phyloP scores from a whole-genome alignment of 176 grass and related monocot species.

The Microstegium vimineum region DNA sequence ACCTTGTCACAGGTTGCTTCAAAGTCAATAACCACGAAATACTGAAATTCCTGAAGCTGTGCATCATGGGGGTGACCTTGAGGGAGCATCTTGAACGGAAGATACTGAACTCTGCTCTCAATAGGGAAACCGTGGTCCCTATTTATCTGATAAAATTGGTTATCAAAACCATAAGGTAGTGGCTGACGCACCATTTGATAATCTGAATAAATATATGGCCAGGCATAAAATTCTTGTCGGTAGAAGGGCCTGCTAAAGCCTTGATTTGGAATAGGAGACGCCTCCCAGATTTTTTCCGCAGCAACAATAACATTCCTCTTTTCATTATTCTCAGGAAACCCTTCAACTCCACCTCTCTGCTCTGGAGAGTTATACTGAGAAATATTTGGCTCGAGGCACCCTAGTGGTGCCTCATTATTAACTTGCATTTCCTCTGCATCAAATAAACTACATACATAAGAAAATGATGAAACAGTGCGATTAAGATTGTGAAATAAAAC shows the following conservation, averaged over 20 bases:
- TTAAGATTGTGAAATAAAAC: background rate
- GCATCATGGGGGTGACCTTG: constrained; percentile 57
- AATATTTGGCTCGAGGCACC: constrained; percentile 56
- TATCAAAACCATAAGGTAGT: constrained; percentile 42
- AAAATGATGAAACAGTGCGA: constrained; percentile 25
- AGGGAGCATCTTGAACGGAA: constrained; percentile 64
- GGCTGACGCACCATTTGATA: constrained; percentile 43
- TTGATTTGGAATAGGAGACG: constrained; percentile 52
- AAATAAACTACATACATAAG: constrained; percentile 33
- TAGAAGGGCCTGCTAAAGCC: constrained; percentile 50
- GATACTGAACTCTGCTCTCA: constrained; percentile 55
- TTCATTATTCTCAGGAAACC: constrained; percentile 50
- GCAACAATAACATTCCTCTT: constrained; percentile 40
- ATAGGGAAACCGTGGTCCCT: constrained; percentile 51
- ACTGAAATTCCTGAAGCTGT: constrained; percentile 90
- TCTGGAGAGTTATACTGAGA: constrained; percentile 58
- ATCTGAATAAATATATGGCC: constrained; percentile 62
- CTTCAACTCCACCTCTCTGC: constrained; percentile 39
- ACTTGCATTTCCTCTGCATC: constrained; percentile 86
- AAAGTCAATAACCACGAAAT: constrained; percentile 99
- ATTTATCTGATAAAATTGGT: constrained; percentile 57
- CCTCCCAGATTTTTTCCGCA: constrained; percentile 42
- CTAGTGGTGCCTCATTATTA: constrained; percentile 54
- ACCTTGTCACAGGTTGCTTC: constrained; percentile 97
- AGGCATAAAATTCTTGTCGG: constrained; percentile 52